Evolutionary conservation across 1,284 basidiomycete genomes (phyloP).

Genomic region (Somion occarium): DNA sequence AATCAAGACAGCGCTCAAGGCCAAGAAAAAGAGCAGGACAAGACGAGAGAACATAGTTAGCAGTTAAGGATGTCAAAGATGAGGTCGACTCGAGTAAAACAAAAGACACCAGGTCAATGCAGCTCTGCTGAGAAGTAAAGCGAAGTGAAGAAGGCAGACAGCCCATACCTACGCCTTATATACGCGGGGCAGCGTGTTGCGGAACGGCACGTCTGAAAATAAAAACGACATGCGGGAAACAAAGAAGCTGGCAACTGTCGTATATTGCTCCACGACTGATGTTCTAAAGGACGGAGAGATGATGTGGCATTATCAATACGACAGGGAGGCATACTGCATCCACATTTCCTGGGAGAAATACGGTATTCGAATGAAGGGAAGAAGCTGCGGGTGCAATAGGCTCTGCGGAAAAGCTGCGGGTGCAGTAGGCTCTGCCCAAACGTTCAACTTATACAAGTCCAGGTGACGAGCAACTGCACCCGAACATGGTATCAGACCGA

Average conservation of each 20-base stretch:
- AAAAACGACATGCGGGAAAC: not conserved
- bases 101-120: not conserved
- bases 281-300: no score
- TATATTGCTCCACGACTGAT: no score
- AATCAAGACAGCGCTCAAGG: not conserved
- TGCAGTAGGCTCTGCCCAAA: no score
- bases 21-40: not conserved
- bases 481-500: no score
- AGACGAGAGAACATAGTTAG: not conserved
- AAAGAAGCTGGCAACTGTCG: not conserved
- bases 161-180: not conserved
- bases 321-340: no score
- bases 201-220: not conserved
- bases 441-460: no score
- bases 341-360: no score
- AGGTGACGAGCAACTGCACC: no score
- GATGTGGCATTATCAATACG: no score
- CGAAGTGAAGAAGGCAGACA: not conserved
- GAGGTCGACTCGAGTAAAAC: slow-evolving; percentile 1
- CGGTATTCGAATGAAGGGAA: no score
- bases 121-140: not conserved
- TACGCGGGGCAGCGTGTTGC: not conserved
- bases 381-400: no score
- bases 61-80: not conserved
- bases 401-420: no score